phyloP scores from a whole-genome alignment of 1,284 basidiomycete species.

The Pseudozyma thailandica region DNA sequence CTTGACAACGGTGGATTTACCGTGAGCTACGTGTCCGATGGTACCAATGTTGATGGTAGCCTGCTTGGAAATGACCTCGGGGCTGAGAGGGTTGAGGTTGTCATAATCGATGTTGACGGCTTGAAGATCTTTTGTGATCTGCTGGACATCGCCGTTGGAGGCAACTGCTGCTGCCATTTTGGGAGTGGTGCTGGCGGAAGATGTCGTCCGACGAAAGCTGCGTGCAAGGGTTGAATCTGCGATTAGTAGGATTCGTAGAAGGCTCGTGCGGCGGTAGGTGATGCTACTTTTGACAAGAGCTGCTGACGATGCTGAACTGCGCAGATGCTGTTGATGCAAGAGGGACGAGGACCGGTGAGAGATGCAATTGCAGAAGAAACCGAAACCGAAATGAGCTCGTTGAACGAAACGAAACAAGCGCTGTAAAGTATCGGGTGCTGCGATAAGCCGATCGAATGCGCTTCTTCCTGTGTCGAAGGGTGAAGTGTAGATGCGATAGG shows the following conservation, averaged over 20 bases:
- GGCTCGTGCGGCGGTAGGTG: not conserved
- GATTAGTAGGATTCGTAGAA: not conserved
- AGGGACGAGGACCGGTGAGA: slow-evolving; percentile 7
- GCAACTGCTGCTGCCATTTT: slow-evolving; percentile 54
- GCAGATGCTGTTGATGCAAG: slow-evolving; percentile 7
- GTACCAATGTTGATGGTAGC: slow-evolving; percentile 72
- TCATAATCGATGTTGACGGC: slow-evolving; percentile 45
- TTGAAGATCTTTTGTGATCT: slow-evolving; percentile 45
- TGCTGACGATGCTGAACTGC: not conserved
- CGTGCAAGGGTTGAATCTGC: not conserved
- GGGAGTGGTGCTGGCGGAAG: not conserved
- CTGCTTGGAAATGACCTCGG: slow-evolving; percentile 97
- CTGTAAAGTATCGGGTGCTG: slow-evolving; percentile 3
- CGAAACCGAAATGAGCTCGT: slow-evolving; percentile 4
- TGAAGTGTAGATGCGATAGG: slow-evolving; percentile 2
- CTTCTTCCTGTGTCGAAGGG: not conserved
- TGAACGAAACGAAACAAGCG: slow-evolving; percentile 4
- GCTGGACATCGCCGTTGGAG: slow-evolving; percentile 36
- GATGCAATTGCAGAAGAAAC: slow-evolving; percentile 6
- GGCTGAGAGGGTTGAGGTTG: slow-evolving; percentile 85
- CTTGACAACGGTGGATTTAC: slow-evolving; percentile 98
- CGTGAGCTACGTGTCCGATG: slow-evolving; percentile 75
- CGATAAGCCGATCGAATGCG: not conserved
- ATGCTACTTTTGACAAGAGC: slow-evolving; percentile 6
- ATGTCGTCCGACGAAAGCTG: slow-evolving; percentile 7